Percentiles rank a stretch among this genome's conserved stretches.
Evolutionary conservation across 2,329 filamentous ascomycete species (phyloP).

Genomic region (Botrytis porri): DNA sequence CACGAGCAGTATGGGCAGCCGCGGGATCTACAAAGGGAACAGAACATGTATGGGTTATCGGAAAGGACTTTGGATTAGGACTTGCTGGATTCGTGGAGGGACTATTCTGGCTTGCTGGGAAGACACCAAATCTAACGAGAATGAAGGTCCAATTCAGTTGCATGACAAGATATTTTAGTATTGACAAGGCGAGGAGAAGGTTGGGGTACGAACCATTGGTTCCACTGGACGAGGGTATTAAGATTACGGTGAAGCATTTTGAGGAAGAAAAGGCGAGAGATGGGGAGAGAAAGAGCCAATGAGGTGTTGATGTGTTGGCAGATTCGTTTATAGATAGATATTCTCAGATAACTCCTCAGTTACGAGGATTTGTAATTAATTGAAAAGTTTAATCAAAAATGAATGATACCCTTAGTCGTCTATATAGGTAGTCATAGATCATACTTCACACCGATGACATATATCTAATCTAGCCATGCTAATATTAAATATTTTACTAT

Average conservation of each 20-base stretch:
- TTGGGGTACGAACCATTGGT: slow-evolving; percentile 69
- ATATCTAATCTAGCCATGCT: neutral
- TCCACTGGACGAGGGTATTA: slow-evolving; percentile 60
- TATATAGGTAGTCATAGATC: neutral
- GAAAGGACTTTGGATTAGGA: slow-evolving; percentile 49
- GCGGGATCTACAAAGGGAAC: slow-evolving; percentile 50
- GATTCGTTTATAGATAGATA: neutral
- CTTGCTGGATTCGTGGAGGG: slow-evolving; percentile 48
- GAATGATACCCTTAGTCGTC: neutral
- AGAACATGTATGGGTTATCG: slow-evolving; percentile 54
- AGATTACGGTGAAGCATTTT: slow-evolving; percentile 32
- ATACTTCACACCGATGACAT: neutral
- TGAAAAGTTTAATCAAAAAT: neutral
- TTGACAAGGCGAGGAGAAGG: slow-evolving; percentile 68
- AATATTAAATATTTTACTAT: no score
- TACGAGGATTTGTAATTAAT: slow-evolving; percentile 7
- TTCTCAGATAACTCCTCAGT: neutral
- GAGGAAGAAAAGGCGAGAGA: slow-evolving; percentile 29
- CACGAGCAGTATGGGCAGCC: slow-evolving; percentile 68
- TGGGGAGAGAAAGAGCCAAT: slow-evolving; percentile 32
- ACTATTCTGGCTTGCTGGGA: slow-evolving; percentile 48
- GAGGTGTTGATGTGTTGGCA: neutral
- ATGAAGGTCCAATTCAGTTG: slow-evolving; percentile 57
- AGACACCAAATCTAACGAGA: slow-evolving; percentile 51
- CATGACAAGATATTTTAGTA: slow-evolving; percentile 77